Base-by-base conservation (phyloP, 225 moss, liverwort and hornwort species). In the Rhytidiadelphus loreus region DNA sequence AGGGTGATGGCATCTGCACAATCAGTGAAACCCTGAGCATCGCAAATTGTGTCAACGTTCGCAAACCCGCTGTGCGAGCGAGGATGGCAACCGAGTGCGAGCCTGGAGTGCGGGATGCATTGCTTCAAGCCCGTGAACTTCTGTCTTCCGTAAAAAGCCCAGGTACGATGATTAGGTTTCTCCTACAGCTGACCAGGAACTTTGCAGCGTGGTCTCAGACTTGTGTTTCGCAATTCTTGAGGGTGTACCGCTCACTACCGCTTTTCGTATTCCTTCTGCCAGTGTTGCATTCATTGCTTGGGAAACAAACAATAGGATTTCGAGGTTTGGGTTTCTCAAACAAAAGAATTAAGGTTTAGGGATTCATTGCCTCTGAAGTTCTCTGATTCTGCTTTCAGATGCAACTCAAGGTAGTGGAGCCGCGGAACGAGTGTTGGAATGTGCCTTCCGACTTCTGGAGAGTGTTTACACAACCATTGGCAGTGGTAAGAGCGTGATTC, bases 381-480 rank as follows among this genome's bases (percentile, higher is more conserved):
- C 58, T 46, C 63, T 55, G 16, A 43, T 39, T 37, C 64, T 14
- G 85, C 29, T 74, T 52, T 37, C 84, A 90, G 91, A 81, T 90
- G 86, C 83, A 86, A 52, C 41, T 48, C 80, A 41, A 84, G 80
- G 71, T 24, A 73, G 43, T 35, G 76, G 68, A 41, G 68, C 33
- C 28, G 85, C 88, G 41, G 89, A 89, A 35, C 92, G 83, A 88
- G 89, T 89, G 52, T 81, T 94, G 87, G 90, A 89, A 68, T 90
- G 91, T 59, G 90, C 90, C 86, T 92, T 91, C 59, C 88, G 87
- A 85, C 92, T 94, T 62, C 81, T 94, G 88, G 91, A 90, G 74
- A 90, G 86, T 60, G 55, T 94, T 6, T 92, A 90, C 83, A 80
- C 90, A 46, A 85, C 90, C 43, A 65, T 91, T n/a, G 91, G 79